Evolutionary conservation across 345 rosid genomes (phyloP), one percentile per base, ranked within the genome.

Genomic region (Salix viminalis): DNA sequence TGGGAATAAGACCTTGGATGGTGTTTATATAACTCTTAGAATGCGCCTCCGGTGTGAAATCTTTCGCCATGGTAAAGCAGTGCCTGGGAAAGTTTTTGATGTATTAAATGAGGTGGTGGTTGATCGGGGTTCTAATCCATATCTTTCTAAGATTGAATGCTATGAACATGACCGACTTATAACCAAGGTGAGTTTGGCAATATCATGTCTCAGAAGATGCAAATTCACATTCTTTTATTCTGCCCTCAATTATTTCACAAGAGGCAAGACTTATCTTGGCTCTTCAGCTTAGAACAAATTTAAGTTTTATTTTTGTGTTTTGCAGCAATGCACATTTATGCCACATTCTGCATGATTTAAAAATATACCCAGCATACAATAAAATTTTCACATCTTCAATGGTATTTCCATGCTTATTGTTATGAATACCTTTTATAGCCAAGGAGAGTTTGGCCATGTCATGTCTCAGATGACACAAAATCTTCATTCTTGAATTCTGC

Each of bases 121-220:
- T 74, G 99, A 96, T 76, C 89, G 98, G 67, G 99, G 99, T 83
- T 96, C 99, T 79, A 96, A 96, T 86, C 99, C 99, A 36, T 96
- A 96, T 85, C 96, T 96, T 77, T 96, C 99, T 26, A 96, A 96
- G 86, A 84, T 96, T 39, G 99, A 96, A 86, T 96, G 99, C 79
- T 93, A 88, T 80, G 99, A 96, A 75, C 99, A 96, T 70, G 96
- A 89, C 73, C 98, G 91, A 32, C 98, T 91, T 69, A 96, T 96
- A 81, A 91, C 99, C 67, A 96, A 96, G 98, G 99, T 96, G 62
- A 56, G 24, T 56, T 56, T 23, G 26, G 14, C 62, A 9, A 56
- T 56, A 9, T 56, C 62, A 56, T 56, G 62, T 24, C 62, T 56
- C 10, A 56, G 16, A n/a, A 2, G 62, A 56, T 13, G n/a, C 62